Evolutionary conservation across 345 rosid species (phyloP).

Genomic region (Ceriops decandra): DNA sequence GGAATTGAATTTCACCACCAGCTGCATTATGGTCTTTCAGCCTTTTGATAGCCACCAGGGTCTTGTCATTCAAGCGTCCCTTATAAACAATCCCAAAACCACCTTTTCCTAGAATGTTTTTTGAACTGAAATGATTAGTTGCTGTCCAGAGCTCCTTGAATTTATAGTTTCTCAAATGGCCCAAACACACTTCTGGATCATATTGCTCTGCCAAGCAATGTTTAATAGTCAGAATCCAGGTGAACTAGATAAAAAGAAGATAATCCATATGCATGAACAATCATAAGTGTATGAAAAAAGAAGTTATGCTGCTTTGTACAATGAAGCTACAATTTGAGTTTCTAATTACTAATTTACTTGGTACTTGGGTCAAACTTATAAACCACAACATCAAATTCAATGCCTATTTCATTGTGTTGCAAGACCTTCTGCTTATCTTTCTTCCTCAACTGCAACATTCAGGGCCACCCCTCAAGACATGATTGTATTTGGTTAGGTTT

Average conservation of each 20-base stretch:
- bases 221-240: slow-evolving; percentile 4
- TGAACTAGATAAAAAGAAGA: neutral
- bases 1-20: slow-evolving; percentile 95
- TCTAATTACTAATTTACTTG: no score
- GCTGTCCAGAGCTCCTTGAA: slow-evolving; percentile 91
- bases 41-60: slow-evolving; percentile 90
- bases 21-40: slow-evolving; percentile 83
- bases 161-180: slow-evolving; percentile 76
- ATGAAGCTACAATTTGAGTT: no score
- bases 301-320: neutral
- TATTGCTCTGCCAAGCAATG: slow-evolving; percentile 65
- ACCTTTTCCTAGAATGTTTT: slow-evolving; percentile 88
- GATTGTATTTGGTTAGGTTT: no score
- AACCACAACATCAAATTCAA: no score
- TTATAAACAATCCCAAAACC: slow-evolving; percentile 94
- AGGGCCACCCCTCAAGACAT: neutral
- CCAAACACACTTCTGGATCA: slow-evolving; percentile 81
- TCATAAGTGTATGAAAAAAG: no score
- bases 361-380: no score
- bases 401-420: neutral
- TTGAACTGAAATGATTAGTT: slow-evolving; percentile 79
- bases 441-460: neutral
- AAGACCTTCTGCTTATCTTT: slow-evolving; percentile 1
- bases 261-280: neutral
- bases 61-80: slow-evolving; percentile 70